These are phyloP conservation scores for Debaryomyces castellii DNA, from an alignment of 805 yeast species.

Conservation along the genomic window DNA sequence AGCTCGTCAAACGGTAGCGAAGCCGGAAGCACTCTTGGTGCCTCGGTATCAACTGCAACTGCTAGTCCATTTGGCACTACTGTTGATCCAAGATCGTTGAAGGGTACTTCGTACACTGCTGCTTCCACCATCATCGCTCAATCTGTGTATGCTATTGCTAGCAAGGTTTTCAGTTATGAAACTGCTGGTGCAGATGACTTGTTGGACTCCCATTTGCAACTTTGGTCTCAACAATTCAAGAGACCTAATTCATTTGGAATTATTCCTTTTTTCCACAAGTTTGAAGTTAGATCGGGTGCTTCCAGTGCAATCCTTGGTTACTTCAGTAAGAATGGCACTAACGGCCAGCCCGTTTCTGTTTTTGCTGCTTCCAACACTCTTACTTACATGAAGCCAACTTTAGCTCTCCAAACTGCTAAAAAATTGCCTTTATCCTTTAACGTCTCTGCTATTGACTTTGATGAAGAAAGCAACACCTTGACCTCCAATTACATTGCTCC, in stretches of 20 bases:
- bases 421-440: constrained; percentile 64
- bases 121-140: constrained; percentile 56
- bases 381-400: constrained; percentile 62
- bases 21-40: constrained; percentile 1
- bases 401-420: constrained; percentile 34
- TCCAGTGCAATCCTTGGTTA: constrained; percentile 79
- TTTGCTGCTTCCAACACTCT: constrained; percentile 69
- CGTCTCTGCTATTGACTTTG: constrained; percentile 76
- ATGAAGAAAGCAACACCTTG: constrained; percentile 49
- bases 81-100: constrained; percentile 53
- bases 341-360: constrained; percentile 41
- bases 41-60: constrained; percentile 1
- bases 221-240: constrained; percentile 58
- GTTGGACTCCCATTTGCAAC: constrained; percentile 56
- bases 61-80: constrained; percentile 59
- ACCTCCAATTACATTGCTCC: constrained; percentile 65
- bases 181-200: constrained; percentile 61
- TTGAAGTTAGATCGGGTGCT: constrained; percentile 83
- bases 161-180: constrained; percentile 67
- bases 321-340: constrained; percentile 33
- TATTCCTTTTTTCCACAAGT: constrained; percentile 60
- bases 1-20: constrained; percentile 4
- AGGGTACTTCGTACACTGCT: constrained; percentile 50
- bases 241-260: constrained; percentile 49
- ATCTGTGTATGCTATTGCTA: constrained; percentile 50